Conservation (phyloP, 1,284 basidiomycete species). For the Gomphus sp. region DNA sequence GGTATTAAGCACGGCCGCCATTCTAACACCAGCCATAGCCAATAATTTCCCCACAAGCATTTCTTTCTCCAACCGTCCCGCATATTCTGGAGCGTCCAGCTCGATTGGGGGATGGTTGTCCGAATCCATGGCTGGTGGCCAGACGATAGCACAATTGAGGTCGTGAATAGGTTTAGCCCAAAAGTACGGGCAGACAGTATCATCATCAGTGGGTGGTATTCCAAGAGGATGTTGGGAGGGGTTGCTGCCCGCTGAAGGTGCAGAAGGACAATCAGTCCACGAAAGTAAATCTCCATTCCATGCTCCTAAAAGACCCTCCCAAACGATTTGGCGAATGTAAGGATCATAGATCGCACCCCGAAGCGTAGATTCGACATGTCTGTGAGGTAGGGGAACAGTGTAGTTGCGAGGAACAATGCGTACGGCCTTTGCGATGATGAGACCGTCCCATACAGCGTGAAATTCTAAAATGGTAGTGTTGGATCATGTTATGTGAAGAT, state of each 20-base stretch:
- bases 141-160: constrained; percentile 74
- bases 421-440: constrained; percentile 75
- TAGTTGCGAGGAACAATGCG: constrained; percentile 71
- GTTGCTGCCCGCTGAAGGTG: constrained; percentile 9
- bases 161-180: constrained; percentile 65
- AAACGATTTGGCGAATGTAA: constrained; percentile 78
- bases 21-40: constrained; percentile 71
- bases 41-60: constrained; percentile 77
- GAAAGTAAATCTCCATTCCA: constrained; percentile 49
- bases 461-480: constrained; percentile 40
- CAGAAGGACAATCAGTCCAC: constrained; percentile 62
- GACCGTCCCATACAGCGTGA: constrained; percentile 80
- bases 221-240: constrained; percentile 5
- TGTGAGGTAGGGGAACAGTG: constrained; percentile 52
- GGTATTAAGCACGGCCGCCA: constrained; percentile 74
- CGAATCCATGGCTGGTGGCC: constrained; percentile 57
- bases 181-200: constrained; percentile 65
- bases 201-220: constrained; percentile 40
- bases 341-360: constrained; percentile 81
- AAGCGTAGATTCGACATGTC: constrained; percentile 62
- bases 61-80: constrained; percentile 53
- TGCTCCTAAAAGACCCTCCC: constrained; percentile 65
- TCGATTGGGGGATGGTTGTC: constrained; percentile 43
- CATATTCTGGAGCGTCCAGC: constrained; percentile 80
- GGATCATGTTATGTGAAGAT: neutral